Evolutionary conservation across 768 basidiomycete genomes (phyloP).

Genomic region (Xerocomus brunneocitrinus): DNA sequence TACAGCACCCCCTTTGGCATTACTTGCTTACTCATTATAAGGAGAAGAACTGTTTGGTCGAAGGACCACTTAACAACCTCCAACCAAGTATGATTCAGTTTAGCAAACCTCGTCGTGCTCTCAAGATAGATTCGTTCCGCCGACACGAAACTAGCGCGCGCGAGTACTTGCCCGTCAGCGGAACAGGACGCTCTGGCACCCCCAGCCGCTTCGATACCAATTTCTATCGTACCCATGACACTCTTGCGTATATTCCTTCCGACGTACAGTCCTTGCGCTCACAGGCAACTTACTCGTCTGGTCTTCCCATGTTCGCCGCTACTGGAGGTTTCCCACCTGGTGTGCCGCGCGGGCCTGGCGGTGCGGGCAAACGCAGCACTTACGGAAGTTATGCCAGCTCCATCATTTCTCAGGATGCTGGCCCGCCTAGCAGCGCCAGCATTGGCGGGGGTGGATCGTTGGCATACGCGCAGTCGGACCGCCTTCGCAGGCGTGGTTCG

Average conservation of each 20-base stretch:
- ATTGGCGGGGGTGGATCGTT: constrained; percentile 58
- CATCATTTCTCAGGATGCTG: constrained; percentile 88
- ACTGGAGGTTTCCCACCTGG: constrained; percentile 68
- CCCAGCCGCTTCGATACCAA: constrained; percentile 93
- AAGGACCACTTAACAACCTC: constrained; percentile 93
- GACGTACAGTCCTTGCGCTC: constrained; percentile 95
- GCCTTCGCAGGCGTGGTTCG: constrained; percentile 72
- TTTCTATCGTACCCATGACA: constrained; percentile 94
- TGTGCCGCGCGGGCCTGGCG: constrained; percentile 52
- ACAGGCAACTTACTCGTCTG: constrained; percentile 93
- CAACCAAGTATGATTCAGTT: constrained; percentile 99
- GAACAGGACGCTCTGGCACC: constrained; percentile 67
- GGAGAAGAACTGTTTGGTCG: constrained; percentile 89
- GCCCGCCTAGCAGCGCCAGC: constrained; percentile 54
- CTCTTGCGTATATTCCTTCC: constrained; percentile 89
- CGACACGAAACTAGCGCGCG: constrained; percentile 89
- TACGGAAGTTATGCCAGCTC: constrained; percentile 85
- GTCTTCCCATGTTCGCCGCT: constrained; percentile 77
- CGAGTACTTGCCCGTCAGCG: constrained; percentile 53
- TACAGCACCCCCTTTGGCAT: constrained; percentile 96
- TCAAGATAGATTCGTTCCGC: constrained; percentile 92
- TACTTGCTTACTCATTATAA: constrained; percentile 98
- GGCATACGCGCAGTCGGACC: constrained; percentile 88
- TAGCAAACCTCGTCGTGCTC: constrained; percentile 89
- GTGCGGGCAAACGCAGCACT: constrained; percentile 68